Conservation (phyloP, 2,329 filamentous ascomycete species). For the Sporothrix pseudoabietina region DNA sequence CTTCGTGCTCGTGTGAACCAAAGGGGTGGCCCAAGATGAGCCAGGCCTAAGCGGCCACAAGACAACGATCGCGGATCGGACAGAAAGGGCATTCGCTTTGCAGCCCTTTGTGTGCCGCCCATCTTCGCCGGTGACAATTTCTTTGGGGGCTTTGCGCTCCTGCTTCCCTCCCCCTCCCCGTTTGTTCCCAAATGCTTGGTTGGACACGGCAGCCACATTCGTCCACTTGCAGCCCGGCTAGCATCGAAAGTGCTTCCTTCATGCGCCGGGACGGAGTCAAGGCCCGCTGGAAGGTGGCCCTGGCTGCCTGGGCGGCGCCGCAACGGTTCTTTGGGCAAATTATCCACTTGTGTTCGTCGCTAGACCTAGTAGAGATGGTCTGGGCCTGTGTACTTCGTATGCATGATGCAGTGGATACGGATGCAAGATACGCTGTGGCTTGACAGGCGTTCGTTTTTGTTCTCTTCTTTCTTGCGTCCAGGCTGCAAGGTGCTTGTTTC, state of each 20-base stretch:
- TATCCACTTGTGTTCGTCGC: conserved; percentile 5
- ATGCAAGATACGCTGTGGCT: not conserved
- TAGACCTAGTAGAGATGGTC: not conserved
- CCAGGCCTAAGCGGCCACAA: not conserved
- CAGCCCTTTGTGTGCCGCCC: not conserved
- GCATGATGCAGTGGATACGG: not conserved
- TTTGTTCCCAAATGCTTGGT: not conserved
- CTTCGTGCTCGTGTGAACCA: not conserved
- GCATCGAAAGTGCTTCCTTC: not conserved
- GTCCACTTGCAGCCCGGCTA: conserved; percentile 10
- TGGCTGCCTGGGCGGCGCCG: not conserved
- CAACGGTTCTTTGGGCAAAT: conserved; percentile 7
- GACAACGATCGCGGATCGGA: not conserved
- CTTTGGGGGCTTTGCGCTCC: not conserved
- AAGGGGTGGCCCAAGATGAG: not conserved
- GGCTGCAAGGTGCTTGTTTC: not conserved
- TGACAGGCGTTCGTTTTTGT: not conserved
- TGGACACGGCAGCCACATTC: not conserved
- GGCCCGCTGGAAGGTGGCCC: conserved; percentile 13
- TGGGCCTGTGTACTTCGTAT: not conserved
- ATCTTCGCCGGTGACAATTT: not conserved
- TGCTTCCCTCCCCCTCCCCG: not conserved
- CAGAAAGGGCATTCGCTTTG: not conserved
- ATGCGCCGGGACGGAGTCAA: conserved; percentile 2
- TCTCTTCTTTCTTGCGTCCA: not conserved